Base-by-base conservation (phyloP, 2,329 filamentous ascomycete species). In the Diplodia sapinea region DNA sequence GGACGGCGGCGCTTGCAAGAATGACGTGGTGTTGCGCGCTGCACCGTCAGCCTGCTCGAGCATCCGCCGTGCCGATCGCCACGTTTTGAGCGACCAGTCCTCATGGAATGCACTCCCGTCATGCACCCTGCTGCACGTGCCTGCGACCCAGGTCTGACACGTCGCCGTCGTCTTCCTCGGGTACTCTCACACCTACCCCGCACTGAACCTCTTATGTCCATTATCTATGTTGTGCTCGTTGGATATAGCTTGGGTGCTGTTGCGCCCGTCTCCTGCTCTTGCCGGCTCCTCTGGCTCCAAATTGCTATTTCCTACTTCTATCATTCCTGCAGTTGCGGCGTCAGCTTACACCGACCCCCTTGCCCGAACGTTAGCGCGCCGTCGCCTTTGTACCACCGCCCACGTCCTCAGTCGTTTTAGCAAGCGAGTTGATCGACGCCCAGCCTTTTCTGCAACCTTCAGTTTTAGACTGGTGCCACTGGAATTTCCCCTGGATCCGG, bases 281-380 rank as follows among this genome's bases (percentile, higher is more conserved):
- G 33, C 26, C 55, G 17, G 8, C 13, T 43, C 5, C 1, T 59
- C 36, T 29, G 13, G 7, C 12, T 49, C 40, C 15, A 47, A 17
- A 23, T 31, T 9, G 17, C 57, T 17, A 13, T 36, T 20, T 23
- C 6, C 43, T 47, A n/a, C 31, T 36, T 36, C 23, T 29, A 33
- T 43, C 23, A n/a, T 9, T 26, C 17, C 31, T 29, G 17, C 40
- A 20, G 8, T 31, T n/a, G 23, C 40, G 54, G 20, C 57, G 43
- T 63, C 59, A 63, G 59, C 59, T 63, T 63, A 63, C 59, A 63
- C 38, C 47, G 26, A 23, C 26, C 43, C 43, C 47, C n/a, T 63
- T 47, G 50, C 29, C 47, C 43, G 26, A 38, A 26, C 59, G 13
- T 38, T 47, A 26, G n/a, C 33, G 26, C 43, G 11, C n/a, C 9